phyloP scores from a whole-genome alignment of 805 yeast genomes.

The Yamadazyma insecticola region DNA sequence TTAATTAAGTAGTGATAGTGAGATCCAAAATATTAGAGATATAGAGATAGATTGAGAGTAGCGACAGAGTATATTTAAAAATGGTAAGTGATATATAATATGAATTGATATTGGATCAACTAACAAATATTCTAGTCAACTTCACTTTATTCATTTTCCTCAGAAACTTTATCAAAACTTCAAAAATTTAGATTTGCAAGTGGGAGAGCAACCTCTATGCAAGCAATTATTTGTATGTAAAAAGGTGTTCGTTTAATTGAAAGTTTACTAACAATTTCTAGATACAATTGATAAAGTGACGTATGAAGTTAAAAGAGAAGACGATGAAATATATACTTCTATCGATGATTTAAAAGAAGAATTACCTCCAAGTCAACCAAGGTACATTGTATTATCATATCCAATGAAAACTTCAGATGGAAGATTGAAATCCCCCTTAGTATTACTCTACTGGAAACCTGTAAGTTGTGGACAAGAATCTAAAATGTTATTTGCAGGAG shows the following conservation, averaged over 20 bases:
- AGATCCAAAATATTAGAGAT: too few relatives aligned
- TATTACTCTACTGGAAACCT: constrained; percentile 84
- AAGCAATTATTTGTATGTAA: constrained; percentile 57
- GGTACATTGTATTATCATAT: constrained; percentile 71
- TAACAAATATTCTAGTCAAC: constrained; percentile 5
- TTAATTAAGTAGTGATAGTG: too few relatives aligned
- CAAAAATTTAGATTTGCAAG: constrained; percentile 72
- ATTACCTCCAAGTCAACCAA: constrained; percentile 76
- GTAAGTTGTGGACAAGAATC: constrained; percentile 76
- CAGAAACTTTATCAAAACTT: constrained; percentile 54
- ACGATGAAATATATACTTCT: constrained; percentile 42
- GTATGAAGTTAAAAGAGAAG: constrained; percentile 50
- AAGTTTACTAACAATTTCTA: constrained; percentile 6
- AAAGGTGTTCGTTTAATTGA: constrained; percentile 5
- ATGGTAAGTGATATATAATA: too few relatives aligned
- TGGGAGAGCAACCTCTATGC: constrained; percentile 56
- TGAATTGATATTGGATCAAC: too few relatives aligned
- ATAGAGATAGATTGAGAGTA: too few relatives aligned
- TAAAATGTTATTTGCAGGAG: constrained; percentile 89
- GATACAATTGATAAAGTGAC: constrained; percentile 51
- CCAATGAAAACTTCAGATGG: constrained; percentile 72
- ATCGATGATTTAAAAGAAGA: constrained; percentile 67
- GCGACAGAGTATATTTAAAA: too few relatives aligned
- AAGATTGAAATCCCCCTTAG: constrained; percentile 66
- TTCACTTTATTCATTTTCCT: constrained; percentile 56